Evolutionary conservation across 148 eudicot genomes (phyloP), one percentile per base, ranked within the genome.

Genomic region (Chenopodium formosanum): DNA sequence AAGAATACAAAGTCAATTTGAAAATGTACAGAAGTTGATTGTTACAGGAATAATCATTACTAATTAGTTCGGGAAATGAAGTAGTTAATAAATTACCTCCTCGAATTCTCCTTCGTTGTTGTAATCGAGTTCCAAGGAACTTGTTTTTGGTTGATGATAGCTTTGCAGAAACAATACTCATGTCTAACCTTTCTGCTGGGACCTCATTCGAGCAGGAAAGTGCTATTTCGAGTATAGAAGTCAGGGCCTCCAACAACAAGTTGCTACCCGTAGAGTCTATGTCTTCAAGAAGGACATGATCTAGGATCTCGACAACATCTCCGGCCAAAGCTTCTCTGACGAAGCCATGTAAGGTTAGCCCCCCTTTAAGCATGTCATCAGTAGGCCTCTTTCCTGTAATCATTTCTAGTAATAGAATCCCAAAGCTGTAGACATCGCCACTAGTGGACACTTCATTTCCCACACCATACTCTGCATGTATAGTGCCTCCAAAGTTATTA

Each of bases 111-210:
- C 20, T 23, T 29, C 37, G 37, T 14, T 9, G 22, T 11, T 32
- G 48, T n/a, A 27, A 22, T 23, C 69, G 16, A 71, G 20, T 19
- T 22, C 65, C 65, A 2, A 60, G 70, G 47, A 79, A 58, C 76
- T 70, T 70, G 34, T 79, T 79, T n/a, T 31, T 31, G 0, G 53
- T 79, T 11, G 52, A 58, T 31, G 68, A 70, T 32, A 70, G 50
- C 50, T 70, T 79, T 32, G 81, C 23, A 32, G 75, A 50, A 11
- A 79, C 75, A 79, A 34, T 68, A 37, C 53, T 79, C 76, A 78
- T 78, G 60, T 78, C 62, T 40, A 48, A 29, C 44, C 80, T 66
- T 44, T 67, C 62, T 46, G 23, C 60, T 2, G 80, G 73, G 62
- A 27, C 4, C 10, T 78, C 73, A 47, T 23, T 29, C 25, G 80